Evolutionary conservation across 768 basidiomycete species (phyloP).

Genomic region (Pisolithus sp.): DNA sequence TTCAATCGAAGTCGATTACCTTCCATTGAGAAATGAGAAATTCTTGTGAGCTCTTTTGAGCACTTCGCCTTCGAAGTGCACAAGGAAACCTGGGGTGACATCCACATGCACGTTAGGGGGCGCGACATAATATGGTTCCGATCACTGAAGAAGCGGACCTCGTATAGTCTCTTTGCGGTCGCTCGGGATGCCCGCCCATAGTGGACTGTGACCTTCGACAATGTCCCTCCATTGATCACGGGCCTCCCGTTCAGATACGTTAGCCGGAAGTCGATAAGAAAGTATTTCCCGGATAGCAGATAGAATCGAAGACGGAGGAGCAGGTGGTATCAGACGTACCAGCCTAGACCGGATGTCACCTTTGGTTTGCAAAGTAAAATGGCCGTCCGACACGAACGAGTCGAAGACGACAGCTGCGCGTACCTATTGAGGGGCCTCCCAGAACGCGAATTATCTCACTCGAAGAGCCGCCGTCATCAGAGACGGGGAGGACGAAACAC

Average conservation of each 20-base stretch:
- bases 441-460: conserved; percentile 91
- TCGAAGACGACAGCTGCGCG: neutral
- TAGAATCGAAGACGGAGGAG: conserved; percentile 52
- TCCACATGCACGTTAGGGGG: neutral
- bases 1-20: conserved; percentile 32
- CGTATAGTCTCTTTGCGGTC: conserved; percentile 90
- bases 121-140: neutral
- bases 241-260: conserved; percentile 64
- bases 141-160: conserved; percentile 36
- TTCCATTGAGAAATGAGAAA: conserved; percentile 90
- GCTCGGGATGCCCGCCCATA: conserved; percentile 83
- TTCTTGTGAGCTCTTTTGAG: conserved; percentile 88
- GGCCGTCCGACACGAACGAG: no score
- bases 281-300: conserved; percentile 73
- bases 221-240: conserved; percentile 90
- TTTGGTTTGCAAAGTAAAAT: conserved; percentile 18
- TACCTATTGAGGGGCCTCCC: conserved; percentile 81
- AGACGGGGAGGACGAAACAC: conserved; percentile 85
- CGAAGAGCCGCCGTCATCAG: conserved; percentile 93
- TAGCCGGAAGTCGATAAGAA: conserved; percentile 69
- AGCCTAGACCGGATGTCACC: conserved; percentile 88
- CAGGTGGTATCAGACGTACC: conserved; percentile 76
- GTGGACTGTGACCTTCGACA: conserved; percentile 73
- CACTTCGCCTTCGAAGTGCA: conserved; percentile 85
- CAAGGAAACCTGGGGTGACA: conserved; percentile 66